Percentiles rank a stretch among this genome's conserved stretches.
Evolutionary conservation across 306 rosid species (phyloP).

Genomic region (Vigna radiata): DNA sequence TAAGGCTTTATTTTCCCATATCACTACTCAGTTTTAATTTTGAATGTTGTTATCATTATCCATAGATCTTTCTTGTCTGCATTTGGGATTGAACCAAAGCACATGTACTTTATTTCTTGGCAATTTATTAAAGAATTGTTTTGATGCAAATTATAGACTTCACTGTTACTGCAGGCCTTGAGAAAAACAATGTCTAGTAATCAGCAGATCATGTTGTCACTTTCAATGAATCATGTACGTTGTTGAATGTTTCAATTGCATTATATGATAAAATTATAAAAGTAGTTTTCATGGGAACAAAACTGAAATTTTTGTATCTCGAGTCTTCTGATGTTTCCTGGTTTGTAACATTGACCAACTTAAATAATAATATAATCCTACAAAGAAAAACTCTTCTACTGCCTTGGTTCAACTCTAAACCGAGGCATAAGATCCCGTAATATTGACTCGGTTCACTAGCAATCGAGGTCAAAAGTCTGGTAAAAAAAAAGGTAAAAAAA

Average conservation of each 20-base stretch:
- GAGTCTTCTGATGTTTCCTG: neutral
- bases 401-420: too few species aligned
- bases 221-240: too few species aligned
- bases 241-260: slow-evolving; percentile 1
- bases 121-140: slow-evolving; percentile 5
- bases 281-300: neutral
- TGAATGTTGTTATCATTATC: slow-evolving; percentile 1
- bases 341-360: neutral
- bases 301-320: neutral
- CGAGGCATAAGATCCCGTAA: too few species aligned
- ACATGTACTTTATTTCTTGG: slow-evolving; percentile 16
- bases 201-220: neutral
- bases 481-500: too few species aligned
- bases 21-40: too few species aligned
- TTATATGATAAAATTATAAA: neutral
- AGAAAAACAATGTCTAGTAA: slow-evolving; percentile 10
- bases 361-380: too few species aligned
- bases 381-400: too few species aligned
- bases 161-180: neutral
- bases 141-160: slow-evolving; percentile 36
- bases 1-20: too few species aligned
- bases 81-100: slow-evolving; percentile 23
- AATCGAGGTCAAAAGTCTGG: too few species aligned
- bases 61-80: neutral
- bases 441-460: too few species aligned